Evolutionary conservation across 257 asterid species (phyloP), one percentile per base, ranked within the genome.

Genomic region (Nicotiana otophora): DNA sequence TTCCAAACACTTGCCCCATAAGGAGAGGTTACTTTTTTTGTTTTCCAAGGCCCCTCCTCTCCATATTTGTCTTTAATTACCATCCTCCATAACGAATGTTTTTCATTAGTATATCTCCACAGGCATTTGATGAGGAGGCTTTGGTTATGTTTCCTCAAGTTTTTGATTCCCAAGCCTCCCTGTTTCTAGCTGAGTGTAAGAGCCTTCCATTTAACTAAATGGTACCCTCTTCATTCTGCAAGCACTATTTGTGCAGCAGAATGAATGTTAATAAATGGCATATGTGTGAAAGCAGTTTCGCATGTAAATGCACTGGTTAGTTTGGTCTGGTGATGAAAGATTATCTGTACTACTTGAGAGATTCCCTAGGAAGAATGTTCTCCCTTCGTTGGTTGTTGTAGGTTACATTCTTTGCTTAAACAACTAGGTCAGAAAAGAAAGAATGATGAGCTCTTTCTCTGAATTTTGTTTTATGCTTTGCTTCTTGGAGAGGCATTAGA

Each of bases 221-320:
- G 33, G 4, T 31, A 2, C 33, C 33, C 33, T 31, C 33, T 31
- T 31, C 33, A 31, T 31, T 31, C 33, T 31, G 48, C 48, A 42
- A 34, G 53, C 10, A 4, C 53, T 34, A 67, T 34, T 34, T 17
- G 53, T 67, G 76, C 28, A 17, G 30, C 76, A 34, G 30, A 34
- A 42, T 42, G 54, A 10, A 68, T 68, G 75, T 67, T 67, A 7
- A 67, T 67, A 67, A 67, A 67, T 33, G 28, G 51, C 28, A 67
- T 64, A 14, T 66, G 15, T 67, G 75, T 67, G 75, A 67, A 67
- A 33, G 51, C 19, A 5, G 75, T 33, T 67, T 33, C 48, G 34
- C 31, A 20, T 33, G 51, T 51, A 16, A 66, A 66, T 78, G 91
- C 36, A 85, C 15, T 31, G 90, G 81, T 84, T 79, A 86, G 91